Percentiles rank a stretch among this genome's conserved stretches.
phyloP scores from a whole-genome alignment of 1,139 yeast genomes.

The Debaryomyces robertsiae region DNA sequence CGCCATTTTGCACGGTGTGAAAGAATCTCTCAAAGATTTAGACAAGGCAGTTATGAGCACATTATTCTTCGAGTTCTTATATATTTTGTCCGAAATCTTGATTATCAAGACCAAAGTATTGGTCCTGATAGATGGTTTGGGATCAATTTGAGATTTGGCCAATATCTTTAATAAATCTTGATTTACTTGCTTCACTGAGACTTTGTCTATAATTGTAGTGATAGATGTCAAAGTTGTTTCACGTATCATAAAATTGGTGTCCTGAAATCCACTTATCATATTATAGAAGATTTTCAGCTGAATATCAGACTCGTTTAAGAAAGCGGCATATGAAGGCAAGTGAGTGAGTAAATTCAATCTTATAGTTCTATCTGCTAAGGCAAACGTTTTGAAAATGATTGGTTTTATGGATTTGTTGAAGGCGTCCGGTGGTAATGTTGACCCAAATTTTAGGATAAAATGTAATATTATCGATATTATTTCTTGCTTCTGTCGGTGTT shows the following conservation, averaged over 20 bases:
- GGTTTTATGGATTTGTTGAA: constrained; percentile 61
- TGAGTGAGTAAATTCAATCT: constrained; percentile 69
- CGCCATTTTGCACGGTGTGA: constrained; percentile 73
- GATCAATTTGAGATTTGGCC: constrained; percentile 88
- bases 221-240: constrained; percentile 80
- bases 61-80: constrained; percentile 58
- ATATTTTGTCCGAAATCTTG: constrained; percentile 66
- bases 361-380: constrained; percentile 73
- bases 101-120: constrained; percentile 80
- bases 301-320: constrained; percentile 60
- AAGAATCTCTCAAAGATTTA: constrained; percentile 79
- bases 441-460: constrained; percentile 49
- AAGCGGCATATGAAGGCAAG: constrained; percentile 56
- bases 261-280: constrained; percentile 78
- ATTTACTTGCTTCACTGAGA: constrained; percentile 80
- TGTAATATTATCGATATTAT: constrained; percentile 46
- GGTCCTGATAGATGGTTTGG: constrained; percentile 79
- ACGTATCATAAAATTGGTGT: constrained; percentile 77
- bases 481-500: constrained; percentile 38
- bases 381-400: constrained; percentile 61
- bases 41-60: constrained; percentile 88
- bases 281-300: constrained; percentile 70
- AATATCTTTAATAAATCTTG: constrained; percentile 79
- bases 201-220: constrained; percentile 61
- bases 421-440: constrained; percentile 36